Evolutionary conservation across 164 flowering plant species (phyloP).

Genomic region (Akebia trifoliata): DNA sequence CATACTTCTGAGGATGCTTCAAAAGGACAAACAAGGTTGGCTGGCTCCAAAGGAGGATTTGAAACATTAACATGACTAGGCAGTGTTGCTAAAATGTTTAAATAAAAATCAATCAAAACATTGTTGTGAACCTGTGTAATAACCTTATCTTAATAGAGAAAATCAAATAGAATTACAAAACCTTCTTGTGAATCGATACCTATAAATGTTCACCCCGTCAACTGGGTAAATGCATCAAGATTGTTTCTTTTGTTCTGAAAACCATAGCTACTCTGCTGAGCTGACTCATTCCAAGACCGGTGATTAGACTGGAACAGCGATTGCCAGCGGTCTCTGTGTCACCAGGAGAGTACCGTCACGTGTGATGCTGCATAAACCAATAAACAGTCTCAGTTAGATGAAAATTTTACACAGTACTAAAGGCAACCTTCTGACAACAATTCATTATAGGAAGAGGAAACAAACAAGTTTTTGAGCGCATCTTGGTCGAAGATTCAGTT

Average conservation of each 20-base stretch:
- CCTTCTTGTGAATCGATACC: not conserved
- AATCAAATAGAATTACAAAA: not conserved
- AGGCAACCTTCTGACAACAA: not conserved
- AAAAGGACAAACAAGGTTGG: no score
- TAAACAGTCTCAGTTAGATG: not conserved
- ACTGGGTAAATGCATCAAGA: not conserved
- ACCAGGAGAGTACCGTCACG: constrained; percentile 2
- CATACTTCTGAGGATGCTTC: no score
- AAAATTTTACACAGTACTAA: not conserved
- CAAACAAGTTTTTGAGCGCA: not conserved
- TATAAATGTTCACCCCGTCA: not conserved
- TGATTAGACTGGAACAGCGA: not conserved
- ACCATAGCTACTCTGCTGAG: not conserved
- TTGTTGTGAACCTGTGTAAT: not conserved
- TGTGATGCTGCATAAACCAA: constrained; percentile 9
- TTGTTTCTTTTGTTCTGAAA: not conserved
- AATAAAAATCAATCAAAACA: not conserved
- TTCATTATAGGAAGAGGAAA: not conserved
- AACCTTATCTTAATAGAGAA: not conserved
- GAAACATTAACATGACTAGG: not conserved
- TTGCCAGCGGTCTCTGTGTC: constrained; percentile 2
- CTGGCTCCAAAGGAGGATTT: no score
- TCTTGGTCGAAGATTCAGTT: not conserved
- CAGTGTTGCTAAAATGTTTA: not conserved
- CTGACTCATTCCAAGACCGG: not conserved